Evolutionary conservation across 371 early-diverging fungal genomes (phyloP).

Genomic region (Mucor irregularis): DNA sequence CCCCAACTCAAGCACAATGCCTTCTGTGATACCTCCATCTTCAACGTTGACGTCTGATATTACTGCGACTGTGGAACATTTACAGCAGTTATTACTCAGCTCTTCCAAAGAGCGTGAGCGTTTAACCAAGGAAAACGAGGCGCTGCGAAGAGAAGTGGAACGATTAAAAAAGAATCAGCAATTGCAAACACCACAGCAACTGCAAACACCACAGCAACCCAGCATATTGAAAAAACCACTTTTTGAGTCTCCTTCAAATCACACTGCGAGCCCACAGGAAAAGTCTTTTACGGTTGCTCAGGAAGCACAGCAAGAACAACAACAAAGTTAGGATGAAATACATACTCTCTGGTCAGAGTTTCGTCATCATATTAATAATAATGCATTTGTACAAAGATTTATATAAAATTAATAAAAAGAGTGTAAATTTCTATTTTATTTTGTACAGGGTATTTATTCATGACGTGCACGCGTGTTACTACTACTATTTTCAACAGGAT

Average conservation of each 20-base stretch:
- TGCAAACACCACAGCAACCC: neutral
- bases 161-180: conserved; percentile 15
- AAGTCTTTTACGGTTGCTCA: conserved; percentile 8
- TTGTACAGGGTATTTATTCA: conserved; percentile 5
- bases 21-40: neutral
- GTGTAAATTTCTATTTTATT: too few relatives aligned
- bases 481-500: too few relatives aligned
- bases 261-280: neutral
- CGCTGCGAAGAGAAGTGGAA: conserved; percentile 22
- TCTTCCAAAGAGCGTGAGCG: conserved; percentile 27
- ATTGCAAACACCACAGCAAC: neutral
- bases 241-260: conserved; percentile 2
- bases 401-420: too few relatives aligned
- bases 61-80: conserved; percentile 20
- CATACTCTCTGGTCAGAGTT: conserved; percentile 1
- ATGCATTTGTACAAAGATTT: too few relatives aligned
- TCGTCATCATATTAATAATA: too few relatives aligned
- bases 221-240: conserved; percentile 4
- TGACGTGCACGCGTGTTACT: neutral
- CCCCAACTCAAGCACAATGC: neutral
- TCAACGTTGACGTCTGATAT: conserved; percentile 10
- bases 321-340: neutral
- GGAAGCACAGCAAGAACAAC: conserved; percentile 14
- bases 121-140: conserved; percentile 23
- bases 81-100: conserved; percentile 17